A percentile compares a stretch with the other conserved stretches of the same genome.
These are phyloP conservation scores for Phytophthora syringae DNA, from an alignment of 352 stramenopile species.

Conservation along the genomic window DNA sequence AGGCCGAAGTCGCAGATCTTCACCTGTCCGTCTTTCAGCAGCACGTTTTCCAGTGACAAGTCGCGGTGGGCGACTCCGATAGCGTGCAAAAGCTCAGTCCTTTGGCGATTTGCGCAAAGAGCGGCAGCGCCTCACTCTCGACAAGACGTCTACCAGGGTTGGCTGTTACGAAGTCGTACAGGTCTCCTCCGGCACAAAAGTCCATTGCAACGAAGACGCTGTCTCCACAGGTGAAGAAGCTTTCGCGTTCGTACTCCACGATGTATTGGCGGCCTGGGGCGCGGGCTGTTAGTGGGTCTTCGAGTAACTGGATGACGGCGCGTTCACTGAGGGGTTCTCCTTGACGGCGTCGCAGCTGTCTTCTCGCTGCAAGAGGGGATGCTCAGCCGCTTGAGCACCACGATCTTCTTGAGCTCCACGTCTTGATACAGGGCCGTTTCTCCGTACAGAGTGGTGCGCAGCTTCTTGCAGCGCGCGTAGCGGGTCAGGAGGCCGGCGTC, in stretches of 20 bases:
- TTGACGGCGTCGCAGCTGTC: constrained; percentile 24
- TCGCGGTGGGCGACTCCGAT: constrained; percentile 62
- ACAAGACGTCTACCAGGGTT: constrained; percentile 38
- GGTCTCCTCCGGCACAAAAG: constrained; percentile 68
- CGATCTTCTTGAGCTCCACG: constrained; percentile 41
- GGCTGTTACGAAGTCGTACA: constrained; percentile 58
- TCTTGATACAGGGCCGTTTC: constrained; percentile 64
- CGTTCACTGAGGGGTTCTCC: constrained; percentile 63
- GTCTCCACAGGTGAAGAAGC: constrained; percentile 53
- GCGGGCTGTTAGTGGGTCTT: constrained; percentile 28
- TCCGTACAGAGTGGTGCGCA: constrained; percentile 63
- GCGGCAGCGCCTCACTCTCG: constrained; percentile 46
- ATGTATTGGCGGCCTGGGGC: constrained; percentile 47
- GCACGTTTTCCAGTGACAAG: constrained; percentile 67
- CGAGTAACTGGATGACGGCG: constrained; percentile 57
- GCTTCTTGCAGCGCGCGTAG: constrained; percentile 48
- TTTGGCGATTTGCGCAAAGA: constrained; percentile 50
- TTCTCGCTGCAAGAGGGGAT: constrained; percentile 50
- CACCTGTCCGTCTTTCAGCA: constrained; percentile 46
- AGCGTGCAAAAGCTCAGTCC: constrained; percentile 57
- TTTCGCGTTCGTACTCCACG: constrained; percentile 45
- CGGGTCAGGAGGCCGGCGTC: constrained; percentile 29
- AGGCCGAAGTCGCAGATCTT: constrained; percentile 80
- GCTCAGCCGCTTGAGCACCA: constrained; percentile 65
- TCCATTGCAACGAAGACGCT: constrained; percentile 69